Conservation (phyloP, 2,329 filamentous ascomycete genomes). For the Nakataea oryzae region DNA sequence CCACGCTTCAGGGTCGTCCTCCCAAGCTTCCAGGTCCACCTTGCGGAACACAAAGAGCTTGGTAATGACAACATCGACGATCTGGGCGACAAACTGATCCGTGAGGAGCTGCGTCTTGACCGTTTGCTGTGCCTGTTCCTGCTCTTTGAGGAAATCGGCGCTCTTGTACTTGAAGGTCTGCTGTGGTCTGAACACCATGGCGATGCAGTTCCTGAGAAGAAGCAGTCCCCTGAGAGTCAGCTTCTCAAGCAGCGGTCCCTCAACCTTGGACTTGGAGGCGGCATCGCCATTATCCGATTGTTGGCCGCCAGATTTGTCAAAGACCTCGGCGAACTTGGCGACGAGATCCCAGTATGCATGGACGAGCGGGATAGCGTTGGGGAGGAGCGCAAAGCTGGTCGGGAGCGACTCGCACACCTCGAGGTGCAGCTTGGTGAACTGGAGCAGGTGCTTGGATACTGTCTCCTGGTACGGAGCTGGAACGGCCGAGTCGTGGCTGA, state of each 20-base stretch:
- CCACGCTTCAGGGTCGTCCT: slow-evolving; percentile 92
- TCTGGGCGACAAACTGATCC: slow-evolving; percentile 64
- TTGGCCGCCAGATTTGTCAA: slow-evolving; percentile 49
- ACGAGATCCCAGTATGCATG: slow-evolving; percentile 80
- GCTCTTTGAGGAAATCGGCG: slow-evolving; percentile 64
- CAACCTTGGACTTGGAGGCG: slow-evolving; percentile 34
- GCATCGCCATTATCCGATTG: slow-evolving; percentile 23
- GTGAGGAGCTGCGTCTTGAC: slow-evolving; percentile 69
- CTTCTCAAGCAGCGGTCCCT: slow-evolving; percentile 62
- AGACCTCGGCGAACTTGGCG: slow-evolving; percentile 64
- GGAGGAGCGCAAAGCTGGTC: slow-evolving; percentile 72
- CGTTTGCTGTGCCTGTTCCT: slow-evolving; percentile 54
- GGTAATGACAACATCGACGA: slow-evolving; percentile 77
- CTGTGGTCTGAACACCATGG: slow-evolving; percentile 71
- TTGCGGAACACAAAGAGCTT: slow-evolving; percentile 81
- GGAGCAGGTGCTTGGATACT: slow-evolving; percentile 78
- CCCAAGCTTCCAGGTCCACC: slow-evolving; percentile 82
- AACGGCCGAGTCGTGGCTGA: slow-evolving; percentile 44
- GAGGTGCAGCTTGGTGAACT: slow-evolving; percentile 85
- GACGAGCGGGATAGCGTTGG: slow-evolving; percentile 67
- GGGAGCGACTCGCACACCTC: slow-evolving; percentile 74
- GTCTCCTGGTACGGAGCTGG: slow-evolving; percentile 45
- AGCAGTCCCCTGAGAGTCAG: slow-evolving; percentile 76
- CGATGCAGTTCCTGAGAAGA: slow-evolving; percentile 70
- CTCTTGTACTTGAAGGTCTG: slow-evolving; percentile 79